Percentiles rank a stretch among this genome's conserved stretches.
These are phyloP conservation scores for Leptodontidium sp. DNA, from an alignment of 2,329 filamentous ascomycete genomes.

Conservation along the genomic window DNA sequence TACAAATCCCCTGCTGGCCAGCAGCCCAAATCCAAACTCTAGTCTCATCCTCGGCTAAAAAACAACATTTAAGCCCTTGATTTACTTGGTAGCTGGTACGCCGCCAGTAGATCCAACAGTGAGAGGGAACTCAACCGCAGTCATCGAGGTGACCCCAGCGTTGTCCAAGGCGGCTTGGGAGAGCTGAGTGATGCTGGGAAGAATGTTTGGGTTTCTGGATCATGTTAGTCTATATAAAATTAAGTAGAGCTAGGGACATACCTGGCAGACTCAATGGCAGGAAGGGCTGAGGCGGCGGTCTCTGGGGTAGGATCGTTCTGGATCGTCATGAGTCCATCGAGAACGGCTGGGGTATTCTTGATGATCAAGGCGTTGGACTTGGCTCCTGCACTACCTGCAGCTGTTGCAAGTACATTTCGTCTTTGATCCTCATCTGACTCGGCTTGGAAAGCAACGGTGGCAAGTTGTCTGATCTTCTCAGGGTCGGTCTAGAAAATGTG, in stretches of 20 bases:
- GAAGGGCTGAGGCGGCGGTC: conserved; percentile 25
- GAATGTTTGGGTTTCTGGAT: conserved; percentile 41
- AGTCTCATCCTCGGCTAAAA: not conserved
- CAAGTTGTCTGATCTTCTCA: conserved; percentile 33
- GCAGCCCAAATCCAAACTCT: conserved; percentile 1
- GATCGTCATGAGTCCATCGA: conserved; percentile 38
- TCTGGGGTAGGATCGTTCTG: conserved; percentile 30
- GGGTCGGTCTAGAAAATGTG: conserved; percentile 23
- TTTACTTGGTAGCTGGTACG: not conserved
- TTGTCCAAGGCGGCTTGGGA: conserved; percentile 38
- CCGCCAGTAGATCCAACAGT: conserved; percentile 8
- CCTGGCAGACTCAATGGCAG: conserved; percentile 34
- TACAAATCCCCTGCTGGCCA: conserved; percentile 5
- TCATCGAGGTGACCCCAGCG: conserved; percentile 14
- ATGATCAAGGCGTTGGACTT: conserved; percentile 39
- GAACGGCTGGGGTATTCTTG: conserved; percentile 39
- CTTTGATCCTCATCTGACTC: conserved; percentile 41
- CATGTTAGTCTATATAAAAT: not conserved
- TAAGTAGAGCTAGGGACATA: conserved; percentile 10
- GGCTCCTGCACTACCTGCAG: conserved; percentile 35
- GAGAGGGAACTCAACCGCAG: not conserved
- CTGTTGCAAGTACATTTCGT: conserved; percentile 36
- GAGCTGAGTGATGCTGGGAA: conserved; percentile 42
- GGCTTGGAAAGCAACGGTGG: conserved; percentile 38
- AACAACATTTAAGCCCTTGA: not conserved